Conservation (phyloP, 768 basidiomycete genomes). For the Leccinum uliginosum region DNA sequence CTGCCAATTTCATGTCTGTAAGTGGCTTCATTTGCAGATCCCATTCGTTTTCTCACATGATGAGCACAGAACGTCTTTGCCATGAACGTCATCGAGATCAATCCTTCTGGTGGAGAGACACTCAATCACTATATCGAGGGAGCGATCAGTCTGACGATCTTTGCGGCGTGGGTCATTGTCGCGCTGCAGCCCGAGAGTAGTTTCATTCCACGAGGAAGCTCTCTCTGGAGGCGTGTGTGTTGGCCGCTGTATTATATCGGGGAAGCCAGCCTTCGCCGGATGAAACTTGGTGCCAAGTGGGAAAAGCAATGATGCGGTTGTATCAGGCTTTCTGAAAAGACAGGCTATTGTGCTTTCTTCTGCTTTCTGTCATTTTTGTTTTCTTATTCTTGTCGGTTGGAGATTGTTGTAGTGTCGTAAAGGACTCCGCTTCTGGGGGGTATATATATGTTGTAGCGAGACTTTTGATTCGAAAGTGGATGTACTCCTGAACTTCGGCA, state of each 20-base stretch:
- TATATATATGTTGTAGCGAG: not conserved
- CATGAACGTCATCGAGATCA: constrained; percentile 52
- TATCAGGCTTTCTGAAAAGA: not conserved
- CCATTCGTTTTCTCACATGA: not conserved
- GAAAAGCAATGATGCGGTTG: constrained; percentile 6
- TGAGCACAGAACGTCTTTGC: constrained; percentile 44
- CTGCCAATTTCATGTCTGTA: constrained; percentile 43
- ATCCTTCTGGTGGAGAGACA: constrained; percentile 22
- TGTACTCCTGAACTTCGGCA: not conserved
- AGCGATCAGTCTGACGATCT: constrained; percentile 43
- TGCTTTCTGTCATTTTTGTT: not conserved
- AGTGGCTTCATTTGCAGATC: not conserved
- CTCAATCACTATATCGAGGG: constrained; percentile 37
- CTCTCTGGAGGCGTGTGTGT: constrained; percentile 14
- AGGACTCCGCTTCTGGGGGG: not conserved
- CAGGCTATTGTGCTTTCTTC: not conserved
- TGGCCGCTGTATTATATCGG: constrained; percentile 20
- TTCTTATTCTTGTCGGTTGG: not conserved
- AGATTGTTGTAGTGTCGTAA: not conserved
- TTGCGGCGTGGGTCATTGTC: constrained; percentile 53
- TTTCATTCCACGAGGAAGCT: constrained; percentile 16
- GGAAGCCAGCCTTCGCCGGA: not conserved
- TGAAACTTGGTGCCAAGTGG: not conserved
- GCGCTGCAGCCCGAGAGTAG: constrained; percentile 40
- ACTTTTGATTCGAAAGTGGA: not conserved